phyloP scores from a whole-genome alignment of 1,284 basidiomycete genomes.

The Sporisorium exsertum region DNA sequence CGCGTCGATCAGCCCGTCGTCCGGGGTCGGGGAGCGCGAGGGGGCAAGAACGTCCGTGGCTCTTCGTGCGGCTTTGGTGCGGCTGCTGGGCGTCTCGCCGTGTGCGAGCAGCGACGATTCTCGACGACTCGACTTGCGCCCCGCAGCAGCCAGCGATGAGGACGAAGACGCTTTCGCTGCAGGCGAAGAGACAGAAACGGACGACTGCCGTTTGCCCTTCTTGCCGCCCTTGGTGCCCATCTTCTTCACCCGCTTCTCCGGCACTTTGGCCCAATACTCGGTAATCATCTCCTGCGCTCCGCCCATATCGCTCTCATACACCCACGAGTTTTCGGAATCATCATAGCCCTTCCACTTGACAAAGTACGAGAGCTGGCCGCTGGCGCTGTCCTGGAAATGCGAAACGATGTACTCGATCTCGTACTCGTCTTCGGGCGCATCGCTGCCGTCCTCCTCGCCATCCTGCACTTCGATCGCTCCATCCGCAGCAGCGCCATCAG shows the following conservation, averaged over 20 bases:
- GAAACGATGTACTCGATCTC: constrained; percentile 55
- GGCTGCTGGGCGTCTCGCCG: background rate
- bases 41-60: background rate
- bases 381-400: constrained; percentile 27
- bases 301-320: constrained; percentile 51
- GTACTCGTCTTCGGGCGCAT: constrained; percentile 51
- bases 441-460: constrained; percentile 8
- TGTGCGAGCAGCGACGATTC: constrained; percentile 1
- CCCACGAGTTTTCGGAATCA: constrained; percentile 52
- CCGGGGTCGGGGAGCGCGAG: constrained; percentile 16
- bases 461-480: background rate
- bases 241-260: constrained; percentile 29
- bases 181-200: background rate
- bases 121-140: background rate
- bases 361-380: constrained; percentile 54
- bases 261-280: constrained; percentile 40
- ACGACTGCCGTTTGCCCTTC: constrained; percentile 25
- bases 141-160: background rate
- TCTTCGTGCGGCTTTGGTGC: background rate
- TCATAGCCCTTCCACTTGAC: constrained; percentile 62
- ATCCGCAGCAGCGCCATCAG: background rate
- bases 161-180: background rate
- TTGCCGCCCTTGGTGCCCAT: constrained; percentile 29
- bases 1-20: constrained; percentile 11
- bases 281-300: constrained; percentile 51